Evolutionary conservation across 345 rosid genomes (phyloP), one percentile per base, ranked within the genome.

Genomic region (Physaria fendleri): DNA sequence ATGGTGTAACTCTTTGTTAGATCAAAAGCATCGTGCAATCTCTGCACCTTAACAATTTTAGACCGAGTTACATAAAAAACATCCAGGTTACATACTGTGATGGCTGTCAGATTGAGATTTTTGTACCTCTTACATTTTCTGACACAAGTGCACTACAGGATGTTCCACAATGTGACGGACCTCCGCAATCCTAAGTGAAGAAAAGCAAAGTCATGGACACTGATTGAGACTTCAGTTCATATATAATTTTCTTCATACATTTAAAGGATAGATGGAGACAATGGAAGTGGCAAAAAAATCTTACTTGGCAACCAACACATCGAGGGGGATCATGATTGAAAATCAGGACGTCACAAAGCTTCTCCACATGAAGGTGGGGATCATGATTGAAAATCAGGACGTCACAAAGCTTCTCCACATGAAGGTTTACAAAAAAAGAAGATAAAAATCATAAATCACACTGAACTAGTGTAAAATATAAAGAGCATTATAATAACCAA

Each of bases 381-480:
- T 85, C 82, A 1, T 94, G 97, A 79, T 90, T 94, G 82, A 94
- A 94, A 66, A 87, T 67, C 92, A 94, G 79, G 64, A 83, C 62
- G 66, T 71, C 68, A 34, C 97, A 94, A 65, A 90, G 88, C 99
- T 94, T 97, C 74, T 62, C 88, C 81, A 76, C 64, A 66, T 56
- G 24, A 10, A 42, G 17, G 45, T 65, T 70, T 5, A 23, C 62
- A 21, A 33, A 51, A 64, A 71, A 11, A 57, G 64, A 71, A 55
- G 5, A 13, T 4, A 56, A 62, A 64, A 77, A 54, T 34, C 58
- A 73, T 28, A 29, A 76, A 53, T 72, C 74, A 74, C 48, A 54
- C 14, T 34, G 44, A 23, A 22, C 20, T 64, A 55, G 7, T 12
- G 20, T 16, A 8, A 49, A 58, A n/a, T 41, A 27, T 8, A 25